Conservation (phyloP, 148 eudicot species). For the Suaeda aralocaspica region DNA sequence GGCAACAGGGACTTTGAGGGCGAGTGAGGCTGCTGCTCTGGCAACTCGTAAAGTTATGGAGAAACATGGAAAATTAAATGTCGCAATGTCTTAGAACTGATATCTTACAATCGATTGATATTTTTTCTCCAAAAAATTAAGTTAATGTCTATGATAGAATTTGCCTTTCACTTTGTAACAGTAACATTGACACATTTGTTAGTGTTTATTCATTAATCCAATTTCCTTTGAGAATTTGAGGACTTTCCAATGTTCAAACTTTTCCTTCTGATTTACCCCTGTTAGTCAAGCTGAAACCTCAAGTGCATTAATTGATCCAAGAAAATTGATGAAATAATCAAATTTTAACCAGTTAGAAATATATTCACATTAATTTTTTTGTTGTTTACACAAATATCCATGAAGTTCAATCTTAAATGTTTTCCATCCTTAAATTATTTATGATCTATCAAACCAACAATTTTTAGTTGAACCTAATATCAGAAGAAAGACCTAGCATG, state of each 20-base stretch:
- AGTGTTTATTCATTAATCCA: not conserved
- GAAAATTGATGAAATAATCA: no score
- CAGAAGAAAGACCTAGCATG: no score
- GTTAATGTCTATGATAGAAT: not conserved
- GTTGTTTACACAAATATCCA: no score
- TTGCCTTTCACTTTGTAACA: not conserved
- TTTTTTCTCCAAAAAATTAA: not conserved
- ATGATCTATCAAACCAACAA: no score
- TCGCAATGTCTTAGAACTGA: conserved; percentile 37
- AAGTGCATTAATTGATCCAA: no score
- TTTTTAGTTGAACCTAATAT: no score
- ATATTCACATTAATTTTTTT: no score
- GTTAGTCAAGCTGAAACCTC: no score
- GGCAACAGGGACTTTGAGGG: conserved; percentile 81
- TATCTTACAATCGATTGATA: not conserved
- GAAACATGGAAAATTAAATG: conserved; percentile 51
- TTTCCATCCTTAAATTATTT: no score
- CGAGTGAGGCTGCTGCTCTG: conserved; percentile 91
- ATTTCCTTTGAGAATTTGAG: not conserved
- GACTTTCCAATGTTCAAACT: not conserved
- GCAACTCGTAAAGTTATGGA: conserved; percentile 90
- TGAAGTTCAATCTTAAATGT: no score
- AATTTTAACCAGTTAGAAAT: no score
- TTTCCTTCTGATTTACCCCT: no score
- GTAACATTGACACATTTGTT: not conserved